A percentile compares a stretch with the other conserved stretches of the same genome.
Conservation (phyloP, 345 rosid species). For the Xanthoceras sorbifolium region DNA sequence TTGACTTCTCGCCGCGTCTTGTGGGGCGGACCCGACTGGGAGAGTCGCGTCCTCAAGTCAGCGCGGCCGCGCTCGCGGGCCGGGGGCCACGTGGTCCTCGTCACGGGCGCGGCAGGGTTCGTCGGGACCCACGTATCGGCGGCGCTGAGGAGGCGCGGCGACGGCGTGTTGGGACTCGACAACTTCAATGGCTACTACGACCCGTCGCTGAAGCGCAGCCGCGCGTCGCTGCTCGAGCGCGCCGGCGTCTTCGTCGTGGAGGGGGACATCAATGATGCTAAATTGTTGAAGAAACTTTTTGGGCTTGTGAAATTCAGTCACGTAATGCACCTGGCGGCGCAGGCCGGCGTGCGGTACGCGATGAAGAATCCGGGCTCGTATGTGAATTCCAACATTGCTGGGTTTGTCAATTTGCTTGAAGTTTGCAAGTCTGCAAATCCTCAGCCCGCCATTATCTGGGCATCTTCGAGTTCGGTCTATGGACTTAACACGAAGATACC, state of each 20-base stretch:
- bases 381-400: conserved; percentile 54
- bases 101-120: conserved; percentile 64
- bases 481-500: conserved; percentile 54
- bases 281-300: conserved; percentile 43
- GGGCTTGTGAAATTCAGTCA: conserved; percentile 53
- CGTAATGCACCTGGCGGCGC: conserved; percentile 59
- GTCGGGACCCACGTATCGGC: conserved; percentile 56
- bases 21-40: conserved; percentile 43
- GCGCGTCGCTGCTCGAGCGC: conserved; percentile 38
- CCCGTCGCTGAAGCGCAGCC: conserved; percentile 43
- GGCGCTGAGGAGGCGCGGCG: conserved; percentile 49
- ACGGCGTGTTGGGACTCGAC: conserved; percentile 55
- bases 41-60: conserved; percentile 38
- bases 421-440: conserved; percentile 46
- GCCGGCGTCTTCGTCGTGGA: conserved; percentile 48
- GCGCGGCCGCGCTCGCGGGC: conserved; percentile 34
- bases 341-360: conserved; percentile 56
- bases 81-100: conserved; percentile 42
- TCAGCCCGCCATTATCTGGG: conserved; percentile 58
- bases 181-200: conserved; percentile 60
- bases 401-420: conserved; percentile 51
- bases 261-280: conserved; percentile 47
- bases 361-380: conserved; percentile 53
- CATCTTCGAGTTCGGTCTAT: conserved; percentile 61
- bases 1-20: conserved; percentile 36